Evolutionary conservation across 768 basidiomycete genomes (phyloP).

Genomic region (Boletus rubroflammeus): DNA sequence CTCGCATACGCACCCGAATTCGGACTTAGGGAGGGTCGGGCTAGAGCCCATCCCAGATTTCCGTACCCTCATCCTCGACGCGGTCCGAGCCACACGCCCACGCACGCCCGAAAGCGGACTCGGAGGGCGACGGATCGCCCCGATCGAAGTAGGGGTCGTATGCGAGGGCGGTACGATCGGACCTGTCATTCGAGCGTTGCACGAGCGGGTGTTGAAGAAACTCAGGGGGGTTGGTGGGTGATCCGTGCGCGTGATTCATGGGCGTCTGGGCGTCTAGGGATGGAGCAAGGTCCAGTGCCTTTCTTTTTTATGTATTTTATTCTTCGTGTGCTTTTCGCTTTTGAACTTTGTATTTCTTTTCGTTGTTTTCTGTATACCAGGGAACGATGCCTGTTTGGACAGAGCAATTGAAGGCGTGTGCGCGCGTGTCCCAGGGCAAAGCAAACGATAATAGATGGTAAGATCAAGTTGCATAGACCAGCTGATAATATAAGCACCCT

Average conservation of each 20-base stretch:
- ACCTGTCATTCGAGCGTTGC: slow-evolving; percentile 47
- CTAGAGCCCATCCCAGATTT: slow-evolving; percentile 63
- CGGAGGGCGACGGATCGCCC: slow-evolving; percentile 42
- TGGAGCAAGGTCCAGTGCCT: neutral
- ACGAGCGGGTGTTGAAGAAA: slow-evolving; percentile 41
- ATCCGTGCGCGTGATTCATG: slow-evolving; percentile 1
- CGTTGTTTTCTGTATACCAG: neutral
- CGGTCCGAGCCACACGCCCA: slow-evolving; percentile 38
- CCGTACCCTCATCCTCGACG: slow-evolving; percentile 45
- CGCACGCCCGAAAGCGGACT: neutral
- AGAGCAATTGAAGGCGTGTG: neutral
- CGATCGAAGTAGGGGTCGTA: slow-evolving; percentile 60
- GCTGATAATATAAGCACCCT: neutral
- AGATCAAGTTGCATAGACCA: neutral
- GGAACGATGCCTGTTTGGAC: neutral
- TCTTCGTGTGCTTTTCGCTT: neutral
- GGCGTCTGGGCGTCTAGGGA: neutral
- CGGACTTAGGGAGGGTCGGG: slow-evolving; percentile 26
- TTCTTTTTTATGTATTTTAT: neutral
- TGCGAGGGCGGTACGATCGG: slow-evolving; percentile 50
- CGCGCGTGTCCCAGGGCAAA: no score
- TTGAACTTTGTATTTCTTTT: neutral
- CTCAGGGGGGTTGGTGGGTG: slow-evolving; percentile 18
- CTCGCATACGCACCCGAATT: no score
- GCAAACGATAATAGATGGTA: no score